Percentiles rank a stretch among this genome's conserved stretches.
phyloP scores from a whole-genome alignment of 1,139 yeast genomes.

The Pichia sp. region DNA sequence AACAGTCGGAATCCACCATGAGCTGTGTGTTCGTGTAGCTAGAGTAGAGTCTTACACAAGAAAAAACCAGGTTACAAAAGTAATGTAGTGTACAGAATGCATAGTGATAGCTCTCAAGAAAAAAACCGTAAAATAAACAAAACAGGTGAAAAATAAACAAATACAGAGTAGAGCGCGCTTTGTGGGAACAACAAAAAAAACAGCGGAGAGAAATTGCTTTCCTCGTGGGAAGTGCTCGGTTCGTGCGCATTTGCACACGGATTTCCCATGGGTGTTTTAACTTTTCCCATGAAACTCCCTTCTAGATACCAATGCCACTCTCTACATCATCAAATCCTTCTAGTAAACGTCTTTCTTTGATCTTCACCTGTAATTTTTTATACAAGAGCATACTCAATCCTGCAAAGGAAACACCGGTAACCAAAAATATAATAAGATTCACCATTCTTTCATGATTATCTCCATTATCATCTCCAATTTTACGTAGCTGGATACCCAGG shows the following conservation, averaged over 20 bases:
- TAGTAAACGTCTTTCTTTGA: slow-evolving; percentile 15
- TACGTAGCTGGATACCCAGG: slow-evolving; percentile 70
- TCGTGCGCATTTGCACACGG: too few species aligned
- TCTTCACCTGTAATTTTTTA: slow-evolving; percentile 42
- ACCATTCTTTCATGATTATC: slow-evolving; percentile 35
- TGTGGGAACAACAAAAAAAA: neutral
- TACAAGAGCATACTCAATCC: slow-evolving; percentile 69
- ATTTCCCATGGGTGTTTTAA: neutral
- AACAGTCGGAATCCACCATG: neutral
- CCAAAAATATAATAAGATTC: slow-evolving; percentile 54
- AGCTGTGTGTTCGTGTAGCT: too few species aligned
- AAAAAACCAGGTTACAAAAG: neutral
- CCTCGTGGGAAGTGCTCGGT: too few species aligned
- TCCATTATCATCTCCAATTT: slow-evolving; percentile 57
- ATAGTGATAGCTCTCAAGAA: too few species aligned
- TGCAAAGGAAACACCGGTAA: slow-evolving; percentile 53
- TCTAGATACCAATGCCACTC: neutral
- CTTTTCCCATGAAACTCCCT: neutral
- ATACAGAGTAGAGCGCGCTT: too few species aligned
- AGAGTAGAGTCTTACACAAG: too few species aligned
- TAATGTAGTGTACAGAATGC: too few species aligned
- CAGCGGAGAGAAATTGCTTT: too few species aligned
- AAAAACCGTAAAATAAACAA: too few species aligned
- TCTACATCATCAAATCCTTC: neutral
- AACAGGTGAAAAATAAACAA: too few species aligned